Evolutionary conservation across 2,329 filamentous ascomycete genomes (phyloP).

Genomic region (Colletotrichum liriopes): DNA sequence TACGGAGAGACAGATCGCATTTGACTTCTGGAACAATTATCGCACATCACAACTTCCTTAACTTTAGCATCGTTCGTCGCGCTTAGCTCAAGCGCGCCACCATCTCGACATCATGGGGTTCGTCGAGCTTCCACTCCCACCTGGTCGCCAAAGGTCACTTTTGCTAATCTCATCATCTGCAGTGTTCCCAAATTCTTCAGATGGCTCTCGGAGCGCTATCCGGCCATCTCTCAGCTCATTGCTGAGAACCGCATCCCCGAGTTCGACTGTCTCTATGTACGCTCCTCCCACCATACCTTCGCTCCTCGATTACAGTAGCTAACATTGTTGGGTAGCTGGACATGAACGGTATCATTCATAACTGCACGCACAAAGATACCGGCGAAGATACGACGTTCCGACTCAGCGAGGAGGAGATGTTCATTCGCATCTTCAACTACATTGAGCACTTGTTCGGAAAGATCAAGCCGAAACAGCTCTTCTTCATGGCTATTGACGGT

Average conservation of each 20-base stretch:
- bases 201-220: conserved; percentile 99
- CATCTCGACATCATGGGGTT: conserved; percentile 51
- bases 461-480: conserved; percentile 98
- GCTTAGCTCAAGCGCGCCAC: conserved; percentile 36
- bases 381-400: conserved; percentile 89
- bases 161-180: conserved; percentile 34
- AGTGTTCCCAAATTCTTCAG: conserved; percentile 93
- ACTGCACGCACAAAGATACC: conserved; percentile 97
- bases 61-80: conserved; percentile 15
- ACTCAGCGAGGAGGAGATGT: conserved; percentile 98
- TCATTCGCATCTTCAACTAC: conserved; percentile 99
- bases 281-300: conserved; percentile 49
- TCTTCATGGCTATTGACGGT: conserved; percentile 99
- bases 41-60: conserved; percentile 11
- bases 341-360: conserved; percentile 99
- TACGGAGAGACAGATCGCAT: conserved; percentile 9
- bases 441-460: conserved; percentile 99
- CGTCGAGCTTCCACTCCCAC: conserved; percentile 20
- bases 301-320: conserved; percentile 52
- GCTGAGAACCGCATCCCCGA: conserved; percentile 99
- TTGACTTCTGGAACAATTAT: conserved; percentile 10
- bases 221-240: conserved; percentile 97
- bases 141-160: not conserved
- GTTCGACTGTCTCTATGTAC: conserved; percentile 95
- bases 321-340: conserved; percentile 71